Evolutionary conservation across 768 basidiomycete genomes (phyloP).

Genomic region (Sarcomyxa edulis): DNA sequence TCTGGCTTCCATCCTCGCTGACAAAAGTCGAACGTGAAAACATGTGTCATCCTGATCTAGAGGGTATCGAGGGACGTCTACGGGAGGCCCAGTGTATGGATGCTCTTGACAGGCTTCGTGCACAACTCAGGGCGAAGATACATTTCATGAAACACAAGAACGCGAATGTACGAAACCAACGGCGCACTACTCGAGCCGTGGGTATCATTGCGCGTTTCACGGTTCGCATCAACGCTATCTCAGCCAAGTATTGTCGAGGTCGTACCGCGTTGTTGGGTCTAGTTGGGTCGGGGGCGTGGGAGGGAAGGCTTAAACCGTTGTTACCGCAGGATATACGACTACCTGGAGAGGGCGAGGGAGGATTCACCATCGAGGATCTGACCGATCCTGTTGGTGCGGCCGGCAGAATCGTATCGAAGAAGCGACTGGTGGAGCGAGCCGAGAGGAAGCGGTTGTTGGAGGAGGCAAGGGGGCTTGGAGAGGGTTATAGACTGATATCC

Average conservation of each 20-base stretch:
- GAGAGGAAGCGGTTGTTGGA: background rate
- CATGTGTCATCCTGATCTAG: conserved; percentile 6
- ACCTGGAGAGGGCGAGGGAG: background rate
- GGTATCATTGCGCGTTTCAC: conserved; percentile 13
- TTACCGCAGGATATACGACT: conserved; percentile 11
- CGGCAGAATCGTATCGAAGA: background rate
- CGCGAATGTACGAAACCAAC: conserved; percentile 17
- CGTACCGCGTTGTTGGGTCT: conserved; percentile 10
- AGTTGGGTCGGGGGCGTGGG: conserved; percentile 12
- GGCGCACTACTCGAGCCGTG: conserved; percentile 14
- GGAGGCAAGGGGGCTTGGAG: background rate
- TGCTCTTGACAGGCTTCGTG: conserved; percentile 12
- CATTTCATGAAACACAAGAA: conserved; percentile 16
- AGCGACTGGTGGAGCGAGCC: background rate
- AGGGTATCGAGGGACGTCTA: conserved; percentile 14
- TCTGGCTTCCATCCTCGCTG: conserved; percentile 13
- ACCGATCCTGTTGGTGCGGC: conserved; percentile 1
- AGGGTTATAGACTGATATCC: conserved; percentile 2
- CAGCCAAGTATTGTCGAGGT: conserved; percentile 12
- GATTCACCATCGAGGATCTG: background rate
- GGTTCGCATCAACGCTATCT: conserved; percentile 1
- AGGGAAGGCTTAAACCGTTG: conserved; percentile 6
- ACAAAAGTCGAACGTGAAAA: background rate
- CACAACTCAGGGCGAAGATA: conserved; percentile 13
- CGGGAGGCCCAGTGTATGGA: conserved; percentile 16